Base-by-base conservation (phyloP, 352 stramenopile genomes). In the Phytophthora podocarpi region DNA sequence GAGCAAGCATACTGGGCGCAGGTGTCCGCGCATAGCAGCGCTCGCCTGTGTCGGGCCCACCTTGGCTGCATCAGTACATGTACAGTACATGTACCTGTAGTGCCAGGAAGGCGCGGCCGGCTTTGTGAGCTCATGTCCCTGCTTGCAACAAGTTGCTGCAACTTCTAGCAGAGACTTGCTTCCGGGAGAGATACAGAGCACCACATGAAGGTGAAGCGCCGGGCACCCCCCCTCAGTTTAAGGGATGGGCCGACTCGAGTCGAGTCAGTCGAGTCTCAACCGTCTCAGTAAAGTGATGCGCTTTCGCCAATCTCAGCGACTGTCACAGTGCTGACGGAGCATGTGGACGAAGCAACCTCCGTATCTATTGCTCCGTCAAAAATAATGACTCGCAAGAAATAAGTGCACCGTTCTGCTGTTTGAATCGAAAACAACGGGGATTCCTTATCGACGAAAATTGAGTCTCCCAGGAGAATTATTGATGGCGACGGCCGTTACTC, bases 181-280 rank as follows among this genome's bases (percentile, higher is more conserved):
- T 42, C 30, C 18, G 16, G 13, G 39, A 46, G 49, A 70, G 62
- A 70, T 70, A 70, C 62, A 55, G 62, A 71, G 49, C 58, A 60
- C 55, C 42, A 60, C 34, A 21, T 48, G 54, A 54, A 63, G 61
- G 35, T 35, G 52, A 59, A 49, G 32, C 27, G 37, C 37, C 4
- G 45, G 30, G 32, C 41, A 48, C 15, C 16, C 36, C 36, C 27
- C 60, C 53, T 71, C 52, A 36, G 42, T 71, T 71, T 71, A 71
- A 45, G n/a, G 36, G 55, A 46, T 63, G 28, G 11, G 37, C 28
- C n/a, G n/a, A n/a, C n/a, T n/a, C n/a, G n/a, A n/a, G n/a, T n/a
- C n/a, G n/a, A n/a, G n/a, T n/a, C n/a, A n/a, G n/a, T n/a, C n/a
- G n/a, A n/a, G n/a, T 11, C 27, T 61, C 46, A 45, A 64, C 53